phyloP scores from a whole-genome alignment of 2,329 filamentous ascomycete species.

The Tolypocladium ophioglossoides region DNA sequence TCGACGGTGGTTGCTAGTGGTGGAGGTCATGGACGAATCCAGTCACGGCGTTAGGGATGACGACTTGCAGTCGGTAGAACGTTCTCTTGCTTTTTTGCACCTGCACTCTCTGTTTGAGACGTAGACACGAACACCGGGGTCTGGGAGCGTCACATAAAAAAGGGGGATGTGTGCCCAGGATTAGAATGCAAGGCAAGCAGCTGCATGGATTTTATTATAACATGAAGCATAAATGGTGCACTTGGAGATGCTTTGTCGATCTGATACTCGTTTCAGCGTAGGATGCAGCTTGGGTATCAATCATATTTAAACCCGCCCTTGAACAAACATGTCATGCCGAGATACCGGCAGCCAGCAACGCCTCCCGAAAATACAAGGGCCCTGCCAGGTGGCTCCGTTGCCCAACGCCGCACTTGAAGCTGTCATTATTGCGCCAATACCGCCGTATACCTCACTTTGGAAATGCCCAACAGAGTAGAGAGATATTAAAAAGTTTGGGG shows the following conservation, averaged over 20 bases:
- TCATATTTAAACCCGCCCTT: neutral
- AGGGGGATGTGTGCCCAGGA: neutral
- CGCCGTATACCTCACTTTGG: neutral
- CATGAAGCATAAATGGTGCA: neutral
- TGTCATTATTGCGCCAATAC: neutral
- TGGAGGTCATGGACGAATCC: neutral
- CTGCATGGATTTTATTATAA: neutral
- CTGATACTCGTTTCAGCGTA: neutral
- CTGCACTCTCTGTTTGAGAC: neutral
- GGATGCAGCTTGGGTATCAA: constrained; percentile 1
- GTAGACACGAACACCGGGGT: neutral
- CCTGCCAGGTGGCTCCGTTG: neutral
- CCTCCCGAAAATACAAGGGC: neutral
- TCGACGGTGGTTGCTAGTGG: neutral
- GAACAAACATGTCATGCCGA: neutral
- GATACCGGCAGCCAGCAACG: neutral
- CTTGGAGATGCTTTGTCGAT: neutral
- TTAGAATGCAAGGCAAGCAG: neutral
- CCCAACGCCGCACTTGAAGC: neutral
- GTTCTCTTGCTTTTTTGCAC: neutral
- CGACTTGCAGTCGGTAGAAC: neutral
- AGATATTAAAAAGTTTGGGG: neutral
- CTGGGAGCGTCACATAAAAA: neutral
- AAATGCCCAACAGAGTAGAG: neutral
- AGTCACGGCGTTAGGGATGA: neutral